Conservation (phyloP, 2,329 filamentous ascomycete species). For the Xylaria sp. region DNA sequence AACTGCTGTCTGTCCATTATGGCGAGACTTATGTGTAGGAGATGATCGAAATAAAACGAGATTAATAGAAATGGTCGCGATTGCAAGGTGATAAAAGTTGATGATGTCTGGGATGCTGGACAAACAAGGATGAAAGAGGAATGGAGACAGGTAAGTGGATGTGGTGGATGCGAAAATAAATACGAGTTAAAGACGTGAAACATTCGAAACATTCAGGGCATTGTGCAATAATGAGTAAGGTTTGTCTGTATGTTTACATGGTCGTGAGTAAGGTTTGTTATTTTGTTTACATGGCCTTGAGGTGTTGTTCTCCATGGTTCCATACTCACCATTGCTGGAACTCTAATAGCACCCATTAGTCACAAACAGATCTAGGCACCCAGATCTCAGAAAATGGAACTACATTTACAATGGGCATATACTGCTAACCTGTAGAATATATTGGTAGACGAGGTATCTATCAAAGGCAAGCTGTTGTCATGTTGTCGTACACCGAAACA, state of each 20-base stretch:
- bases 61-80: too few relatives aligned
- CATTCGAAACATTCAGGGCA: too few relatives aligned
- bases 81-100: neutral
- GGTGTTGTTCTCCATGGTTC: neutral
- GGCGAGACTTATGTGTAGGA: neutral
- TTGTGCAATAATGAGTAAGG: neutral
- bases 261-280: neutral
- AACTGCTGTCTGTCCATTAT: slow-evolving; percentile 20
- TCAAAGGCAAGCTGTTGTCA: slow-evolving; percentile 25
- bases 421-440: neutral
- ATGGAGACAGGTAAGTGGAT: neutral
- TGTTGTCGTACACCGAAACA: slow-evolving; percentile 25
- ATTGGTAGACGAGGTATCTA: neutral
- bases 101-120: neutral
- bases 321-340: neutral
- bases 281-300: too few relatives aligned
- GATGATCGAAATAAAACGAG: neutral
- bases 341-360: neutral
- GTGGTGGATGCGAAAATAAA: neutral
- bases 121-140: neutral
- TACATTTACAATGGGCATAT: neutral
- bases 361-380: neutral
- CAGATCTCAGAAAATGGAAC: neutral
- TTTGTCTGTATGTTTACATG: neutral
- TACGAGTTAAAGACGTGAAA: too few relatives aligned